Conservation (phyloP, 176 grass and related monocot species). For the Triticum monococcum region DNA sequence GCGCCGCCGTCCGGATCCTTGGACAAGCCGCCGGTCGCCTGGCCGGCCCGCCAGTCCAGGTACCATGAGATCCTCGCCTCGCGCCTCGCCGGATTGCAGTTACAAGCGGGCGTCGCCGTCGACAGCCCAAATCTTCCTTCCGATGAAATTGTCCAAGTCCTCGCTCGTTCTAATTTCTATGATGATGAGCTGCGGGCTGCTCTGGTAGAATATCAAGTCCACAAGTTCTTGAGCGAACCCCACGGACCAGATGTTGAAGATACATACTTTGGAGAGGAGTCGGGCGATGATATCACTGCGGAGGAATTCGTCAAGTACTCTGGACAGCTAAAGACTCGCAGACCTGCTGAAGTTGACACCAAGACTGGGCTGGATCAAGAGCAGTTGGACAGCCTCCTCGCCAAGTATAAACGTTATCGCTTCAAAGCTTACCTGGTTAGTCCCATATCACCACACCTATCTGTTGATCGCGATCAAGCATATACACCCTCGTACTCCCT, state of each 20-base stretch:
- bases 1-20: no score
- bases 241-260: not conserved
- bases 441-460: not conserved
- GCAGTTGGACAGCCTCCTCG: no score
- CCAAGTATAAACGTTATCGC: not conserved
- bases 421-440: conserved; percentile 1
- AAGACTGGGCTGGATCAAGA: not conserved
- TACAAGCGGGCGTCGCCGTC: not conserved
- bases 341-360: not conserved
- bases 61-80: no score
- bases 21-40: no score
- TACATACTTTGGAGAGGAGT: not conserved
- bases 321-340: not conserved
- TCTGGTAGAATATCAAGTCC: not conserved
- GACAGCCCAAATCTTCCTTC: not conserved
- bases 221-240: not conserved
- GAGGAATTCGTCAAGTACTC: not conserved
- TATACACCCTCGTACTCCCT: not conserved
- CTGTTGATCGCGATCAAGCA: not conserved
- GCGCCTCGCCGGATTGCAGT: no score
- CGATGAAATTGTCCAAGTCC: not conserved
- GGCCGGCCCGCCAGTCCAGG: no score
- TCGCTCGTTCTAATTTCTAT: not conserved
- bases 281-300: not conserved
- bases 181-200: not conserved